These are phyloP conservation scores for Cystobasidium onofrii DNA, from an alignment of 768 basidiomycete genomes.

Conservation along the genomic window DNA sequence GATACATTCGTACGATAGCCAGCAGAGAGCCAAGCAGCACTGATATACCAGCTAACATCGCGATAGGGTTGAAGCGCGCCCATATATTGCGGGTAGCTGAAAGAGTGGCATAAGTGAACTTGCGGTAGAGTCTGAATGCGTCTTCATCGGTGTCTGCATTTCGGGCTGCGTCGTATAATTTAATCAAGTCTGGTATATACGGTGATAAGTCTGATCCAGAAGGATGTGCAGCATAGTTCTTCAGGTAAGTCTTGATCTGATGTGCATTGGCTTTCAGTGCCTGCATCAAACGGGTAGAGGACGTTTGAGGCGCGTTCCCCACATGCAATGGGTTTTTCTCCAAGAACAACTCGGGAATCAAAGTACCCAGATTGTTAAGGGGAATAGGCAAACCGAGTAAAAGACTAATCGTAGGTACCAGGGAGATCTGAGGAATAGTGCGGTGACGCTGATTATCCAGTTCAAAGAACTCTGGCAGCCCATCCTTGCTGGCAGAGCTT, in stretches of 20 bases:
- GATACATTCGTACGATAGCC: not conserved
- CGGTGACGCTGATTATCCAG: constrained; percentile 44
- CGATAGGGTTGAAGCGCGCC: constrained; percentile 80
- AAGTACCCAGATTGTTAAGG: constrained; percentile 82
- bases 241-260: constrained; percentile 69
- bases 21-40: constrained; percentile 48
- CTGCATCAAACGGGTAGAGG: constrained; percentile 48
- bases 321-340: constrained; percentile 39
- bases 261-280: constrained; percentile 64
- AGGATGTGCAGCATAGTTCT: constrained; percentile 62
- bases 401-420: constrained; percentile 77
- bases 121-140: constrained; percentile 43
- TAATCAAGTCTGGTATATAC: constrained; percentile 36
- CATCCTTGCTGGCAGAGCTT: not conserved
- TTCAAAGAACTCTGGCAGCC: not conserved
- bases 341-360: constrained; percentile 87
- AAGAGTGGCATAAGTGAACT: constrained; percentile 59
- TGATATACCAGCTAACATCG: constrained; percentile 66
- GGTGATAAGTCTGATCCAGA: constrained; percentile 65
- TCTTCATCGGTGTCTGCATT: constrained; percentile 24
- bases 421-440: constrained; percentile 80
- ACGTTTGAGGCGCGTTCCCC: not conserved
- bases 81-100: constrained; percentile 72
- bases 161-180: constrained; percentile 35
- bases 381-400: constrained; percentile 89